Percentiles rank a stretch among this genome's conserved stretches.
Conservation (phyloP, 805 yeast species). For the Candida ovalis region DNA sequence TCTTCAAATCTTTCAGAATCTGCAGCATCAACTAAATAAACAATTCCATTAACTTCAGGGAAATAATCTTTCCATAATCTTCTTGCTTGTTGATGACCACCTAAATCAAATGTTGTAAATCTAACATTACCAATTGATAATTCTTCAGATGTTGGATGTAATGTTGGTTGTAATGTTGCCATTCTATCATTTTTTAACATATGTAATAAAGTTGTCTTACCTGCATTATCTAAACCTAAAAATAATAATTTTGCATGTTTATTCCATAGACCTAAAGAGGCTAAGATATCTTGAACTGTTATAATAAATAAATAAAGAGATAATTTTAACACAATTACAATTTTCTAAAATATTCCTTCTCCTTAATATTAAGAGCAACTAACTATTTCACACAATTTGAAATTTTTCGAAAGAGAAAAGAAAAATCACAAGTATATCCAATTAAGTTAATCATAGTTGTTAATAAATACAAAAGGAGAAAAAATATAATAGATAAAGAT, state of each 20-base stretch:
- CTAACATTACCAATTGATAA: constrained; percentile 93
- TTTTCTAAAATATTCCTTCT: no score
- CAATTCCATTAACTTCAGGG: constrained; percentile 99
- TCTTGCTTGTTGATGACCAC: constrained; percentile 99
- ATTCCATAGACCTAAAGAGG: constrained; percentile 82
- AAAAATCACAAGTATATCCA: no score
- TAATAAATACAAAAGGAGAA: no score
- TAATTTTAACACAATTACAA: background rate
- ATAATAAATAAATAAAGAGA: background rate
- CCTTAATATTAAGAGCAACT: no score
- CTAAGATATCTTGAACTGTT: constrained; percentile 67
- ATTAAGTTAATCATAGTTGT: no score
- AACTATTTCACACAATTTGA: no score
- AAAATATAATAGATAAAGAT: no score
- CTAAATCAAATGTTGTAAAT: constrained; percentile 96
- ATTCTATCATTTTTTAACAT: constrained; percentile 92
- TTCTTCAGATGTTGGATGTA: constrained; percentile 98
- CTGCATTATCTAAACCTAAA: constrained; percentile 96
- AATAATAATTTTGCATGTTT: constrained; percentile 95
- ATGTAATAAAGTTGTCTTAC: constrained; percentile 86
- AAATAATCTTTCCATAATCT: constrained; percentile 99
- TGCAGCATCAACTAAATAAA: constrained; percentile 94
- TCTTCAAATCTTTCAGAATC: constrained; percentile 94
- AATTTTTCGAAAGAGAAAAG: no score
- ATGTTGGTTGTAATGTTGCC: constrained; percentile 96